A percentile compares a stretch with the other conserved stretches of the same genome.
Conservation (phyloP, 208 protist species). For the Phytomonas serpens region DNA sequence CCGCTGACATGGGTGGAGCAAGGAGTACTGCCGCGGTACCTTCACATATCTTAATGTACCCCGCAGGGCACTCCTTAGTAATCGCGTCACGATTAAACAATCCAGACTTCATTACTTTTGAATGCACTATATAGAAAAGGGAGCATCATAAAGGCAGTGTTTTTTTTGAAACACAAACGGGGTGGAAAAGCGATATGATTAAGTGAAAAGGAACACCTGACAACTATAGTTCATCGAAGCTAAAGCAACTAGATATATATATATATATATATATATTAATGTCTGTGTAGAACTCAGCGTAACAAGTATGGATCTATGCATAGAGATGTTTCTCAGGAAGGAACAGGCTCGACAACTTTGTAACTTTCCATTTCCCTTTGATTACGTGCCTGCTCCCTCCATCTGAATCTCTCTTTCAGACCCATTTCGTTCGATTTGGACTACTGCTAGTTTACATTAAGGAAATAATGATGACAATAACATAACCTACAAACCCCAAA, state of each 20-base stretch:
- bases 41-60: constrained; percentile 67
- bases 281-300: not conserved
- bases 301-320: not conserved
- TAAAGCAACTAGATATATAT: not conserved
- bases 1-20: constrained; percentile 34
- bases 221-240: not conserved
- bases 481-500: not conserved
- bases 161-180: not conserved
- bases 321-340: not conserved
- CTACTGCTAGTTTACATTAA: not conserved
- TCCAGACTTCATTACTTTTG: constrained; percentile 32
- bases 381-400: not conserved
- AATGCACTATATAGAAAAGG: not conserved
- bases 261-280: not conserved
- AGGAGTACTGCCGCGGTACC: constrained; percentile 75
- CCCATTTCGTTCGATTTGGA: not conserved
- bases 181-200: not conserved
- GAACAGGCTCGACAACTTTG: not conserved
- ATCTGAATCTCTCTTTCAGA: not conserved
- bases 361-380: not conserved
- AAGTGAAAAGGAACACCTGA: not conserved
- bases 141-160: not conserved
- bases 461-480: not conserved
- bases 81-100: constrained; percentile 54
- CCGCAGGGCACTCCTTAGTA: constrained; percentile 32